Evolutionary conservation across 768 basidiomycete genomes (phyloP).

Genomic region (Rhizopogon salebrosus): DNA sequence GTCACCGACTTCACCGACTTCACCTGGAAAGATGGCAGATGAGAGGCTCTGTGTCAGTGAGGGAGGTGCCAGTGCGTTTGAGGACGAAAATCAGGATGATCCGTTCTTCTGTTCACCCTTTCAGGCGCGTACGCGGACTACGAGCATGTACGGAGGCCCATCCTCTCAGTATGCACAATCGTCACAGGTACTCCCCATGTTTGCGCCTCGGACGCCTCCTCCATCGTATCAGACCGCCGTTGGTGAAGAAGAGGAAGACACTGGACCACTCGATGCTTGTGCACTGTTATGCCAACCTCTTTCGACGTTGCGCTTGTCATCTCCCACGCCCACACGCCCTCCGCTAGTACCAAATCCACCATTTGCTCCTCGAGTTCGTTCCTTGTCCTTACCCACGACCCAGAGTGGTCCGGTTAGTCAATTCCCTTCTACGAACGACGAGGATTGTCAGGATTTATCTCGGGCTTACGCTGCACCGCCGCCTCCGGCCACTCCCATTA

Average conservation of each 20-base stretch:
- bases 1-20: background rate
- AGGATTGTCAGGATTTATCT: constrained; percentile 23
- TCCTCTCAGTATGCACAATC: constrained; percentile 5
- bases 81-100: constrained; percentile 16
- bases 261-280: constrained; percentile 15
- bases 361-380: constrained; percentile 18
- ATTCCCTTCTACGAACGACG: constrained; percentile 13
- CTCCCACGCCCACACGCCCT: constrained; percentile 10
- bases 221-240: constrained; percentile 18
- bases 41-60: background rate
- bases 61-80: background rate
- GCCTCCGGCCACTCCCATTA: constrained; percentile 20
- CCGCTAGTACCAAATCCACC: constrained; percentile 6
- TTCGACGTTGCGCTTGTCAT: constrained; percentile 10
- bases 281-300: constrained; percentile 25
- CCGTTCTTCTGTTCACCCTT: constrained; percentile 19
- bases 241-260: constrained; percentile 3
- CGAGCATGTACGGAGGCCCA: constrained; percentile 20
- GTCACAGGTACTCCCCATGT: constrained; percentile 13
- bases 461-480: constrained; percentile 23
- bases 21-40: constrained; percentile 2
- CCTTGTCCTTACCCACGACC: constrained; percentile 19
- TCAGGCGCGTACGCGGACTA: constrained; percentile 22
- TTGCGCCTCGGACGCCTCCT: constrained; percentile 21
- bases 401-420: constrained; percentile 10